Evolutionary conservation across 1,284 basidiomycete species (phyloP).

Genomic region (Pyrrhoderma lamaoense): DNA sequence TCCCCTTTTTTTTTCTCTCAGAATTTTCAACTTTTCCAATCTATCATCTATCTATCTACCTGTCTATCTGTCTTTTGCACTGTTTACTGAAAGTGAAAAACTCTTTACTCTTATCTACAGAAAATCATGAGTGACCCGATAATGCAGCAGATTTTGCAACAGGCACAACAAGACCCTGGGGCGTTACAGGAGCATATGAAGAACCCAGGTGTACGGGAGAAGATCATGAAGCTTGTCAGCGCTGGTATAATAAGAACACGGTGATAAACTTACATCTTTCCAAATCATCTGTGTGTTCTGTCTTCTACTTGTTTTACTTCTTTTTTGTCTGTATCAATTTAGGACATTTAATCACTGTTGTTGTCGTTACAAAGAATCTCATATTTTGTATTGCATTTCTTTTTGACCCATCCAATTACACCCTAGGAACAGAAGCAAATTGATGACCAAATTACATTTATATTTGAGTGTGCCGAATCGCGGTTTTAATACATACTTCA

Average conservation of each 20-base stretch:
- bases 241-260: conserved; percentile 86
- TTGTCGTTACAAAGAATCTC: no score
- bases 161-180: conserved; percentile 86
- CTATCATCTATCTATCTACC: not conserved
- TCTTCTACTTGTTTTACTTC: not conserved
- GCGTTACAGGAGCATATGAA: conserved; percentile 97
- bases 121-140: conserved; percentile 80
- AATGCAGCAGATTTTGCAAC: conserved; percentile 92
- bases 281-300: not conserved
- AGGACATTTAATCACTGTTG: no score
- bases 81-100: not conserved
- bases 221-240: conserved; percentile 90
- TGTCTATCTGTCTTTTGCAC: not conserved
- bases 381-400: no score
- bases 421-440: no score
- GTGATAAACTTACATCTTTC: conserved; percentile 28
- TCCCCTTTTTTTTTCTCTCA: not conserved
- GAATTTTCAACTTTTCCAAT: not conserved
- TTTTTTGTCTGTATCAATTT: not conserved
- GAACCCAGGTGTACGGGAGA: conserved; percentile 78
- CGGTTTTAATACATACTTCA: no score
- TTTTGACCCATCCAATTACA: no score
- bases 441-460: no score
- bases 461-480: no score
- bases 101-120: conserved; percentile 31